Base-by-base conservation (phyloP, 2,329 filamentous ascomycete genomes). In the Clonostachys chloroleuca region DNA sequence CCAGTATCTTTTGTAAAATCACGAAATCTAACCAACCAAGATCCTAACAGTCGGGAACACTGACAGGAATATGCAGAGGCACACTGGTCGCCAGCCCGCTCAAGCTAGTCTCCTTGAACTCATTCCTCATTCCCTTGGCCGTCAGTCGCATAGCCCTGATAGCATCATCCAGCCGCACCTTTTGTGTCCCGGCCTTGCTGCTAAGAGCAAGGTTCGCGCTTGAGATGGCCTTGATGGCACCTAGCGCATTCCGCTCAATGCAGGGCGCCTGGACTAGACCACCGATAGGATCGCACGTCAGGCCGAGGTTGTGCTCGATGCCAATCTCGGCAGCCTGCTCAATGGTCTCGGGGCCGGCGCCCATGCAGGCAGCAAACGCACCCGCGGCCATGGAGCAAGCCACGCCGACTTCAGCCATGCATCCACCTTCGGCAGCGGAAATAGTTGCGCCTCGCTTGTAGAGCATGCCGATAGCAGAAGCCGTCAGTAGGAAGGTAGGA, bases 391-490 rank as follows among this genome's bases (percentile, higher is more conserved):
- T 77, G 20, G 70, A 74, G 52, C 73, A 77, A 4, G 73, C 73
- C 1, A 77, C 73, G 24, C 73, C 73, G 1, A 77, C 73, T 52
- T 77, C 73, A n/a, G 73, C 73, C 73, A 77, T 77, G 58, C 73
- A 77, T 0, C 73, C 73, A 37, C 73, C 73, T 51, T 77, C 73
- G 3, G 73, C 73, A 1, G 73, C 73, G 1, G 72, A 75, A 50
- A 77, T 77, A 17, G 72, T 76, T 1, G 73, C 73, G 5, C 73
- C 73, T 16, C 73, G 71, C 62, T 77, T 77, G 62, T 75, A 77
- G 18, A 77, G 64, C 73, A 77, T 77, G 42, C 73, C 73, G 18
- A 77, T 74, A 6, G 73, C 73, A 1, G 73, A 64, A 3, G 73
- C 69, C 2, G 73, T 77, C 2, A 77, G 62, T 1, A 77, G 59